These are phyloP conservation scores for Agaricus subrufescens DNA, from an alignment of 768 basidiomycete species.

Conservation along the genomic window DNA sequence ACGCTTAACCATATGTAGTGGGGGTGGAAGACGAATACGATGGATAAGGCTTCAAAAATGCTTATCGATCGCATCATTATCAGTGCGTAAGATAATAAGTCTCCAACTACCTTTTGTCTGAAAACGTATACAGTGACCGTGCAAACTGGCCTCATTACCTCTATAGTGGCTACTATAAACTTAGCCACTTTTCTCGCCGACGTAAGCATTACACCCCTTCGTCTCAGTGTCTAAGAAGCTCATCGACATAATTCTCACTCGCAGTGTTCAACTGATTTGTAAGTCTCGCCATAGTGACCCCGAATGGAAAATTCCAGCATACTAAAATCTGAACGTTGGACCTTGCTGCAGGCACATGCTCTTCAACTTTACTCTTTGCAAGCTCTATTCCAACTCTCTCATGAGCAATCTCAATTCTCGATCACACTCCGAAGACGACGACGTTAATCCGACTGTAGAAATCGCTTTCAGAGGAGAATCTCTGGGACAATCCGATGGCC, in stretches of 20 bases:
- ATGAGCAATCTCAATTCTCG: background rate
- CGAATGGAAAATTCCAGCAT: no score
- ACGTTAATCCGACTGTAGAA: no score
- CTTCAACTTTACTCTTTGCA: background rate
- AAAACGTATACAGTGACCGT: conserved; percentile 24
- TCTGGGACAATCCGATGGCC: no score
- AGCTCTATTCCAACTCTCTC: conserved; percentile 1
- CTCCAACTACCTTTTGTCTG: no score
- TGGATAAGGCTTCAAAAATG: conserved; percentile 26
- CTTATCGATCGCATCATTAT: conserved; percentile 38
- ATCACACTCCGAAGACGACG: background rate
- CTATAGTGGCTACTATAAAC: conserved; percentile 27
- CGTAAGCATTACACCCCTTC: conserved; percentile 12
- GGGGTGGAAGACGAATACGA: conserved; percentile 35
- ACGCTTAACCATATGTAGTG: conserved; percentile 18
- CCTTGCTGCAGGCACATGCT: background rate
- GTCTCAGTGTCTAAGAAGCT: background rate
- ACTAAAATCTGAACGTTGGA: no score
- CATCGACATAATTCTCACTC: no score
- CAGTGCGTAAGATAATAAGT: conserved; percentile 15
- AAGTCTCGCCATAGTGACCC: background rate
- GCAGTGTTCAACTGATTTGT: no score
- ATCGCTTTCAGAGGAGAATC: no score
- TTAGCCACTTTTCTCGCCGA: conserved; percentile 24
- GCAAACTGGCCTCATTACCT: conserved; percentile 31